phyloP scores from a whole-genome alignment of 2,329 filamentous ascomycete genomes.

The Neurospora crassa region DNA sequence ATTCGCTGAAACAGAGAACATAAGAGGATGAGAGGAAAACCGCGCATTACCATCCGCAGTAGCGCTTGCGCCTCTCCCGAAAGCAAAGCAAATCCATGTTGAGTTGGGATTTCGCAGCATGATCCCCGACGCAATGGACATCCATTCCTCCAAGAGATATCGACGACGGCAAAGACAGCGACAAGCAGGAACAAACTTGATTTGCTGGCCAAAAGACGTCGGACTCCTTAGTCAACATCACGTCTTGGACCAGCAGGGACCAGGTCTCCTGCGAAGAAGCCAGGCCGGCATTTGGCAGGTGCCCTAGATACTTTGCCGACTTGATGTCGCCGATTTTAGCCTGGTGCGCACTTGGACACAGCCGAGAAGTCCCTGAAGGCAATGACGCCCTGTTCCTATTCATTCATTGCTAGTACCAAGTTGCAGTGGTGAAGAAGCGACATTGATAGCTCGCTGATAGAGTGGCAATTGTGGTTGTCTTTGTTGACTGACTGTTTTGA shows the following conservation, averaged over 20 bases:
- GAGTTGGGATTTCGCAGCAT: neutral
- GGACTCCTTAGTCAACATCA: neutral
- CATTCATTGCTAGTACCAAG: neutral
- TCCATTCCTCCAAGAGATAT: neutral
- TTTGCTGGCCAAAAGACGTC: neutral
- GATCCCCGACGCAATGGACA: neutral
- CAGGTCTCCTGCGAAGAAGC: neutral
- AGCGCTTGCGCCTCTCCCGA: slow-evolving; percentile 1
- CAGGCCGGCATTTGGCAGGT: neutral
- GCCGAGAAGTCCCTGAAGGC: neutral
- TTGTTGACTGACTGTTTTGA: neutral
- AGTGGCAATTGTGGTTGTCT: neutral
- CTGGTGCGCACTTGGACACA: neutral
- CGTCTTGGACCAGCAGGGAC: neutral
- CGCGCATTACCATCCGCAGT: slow-evolving; percentile 3
- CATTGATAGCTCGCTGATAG: neutral
- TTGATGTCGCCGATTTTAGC: neutral
- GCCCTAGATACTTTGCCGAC: neutral
- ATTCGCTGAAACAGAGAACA: neutral
- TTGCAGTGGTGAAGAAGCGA: neutral
- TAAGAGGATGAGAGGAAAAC: neutral
- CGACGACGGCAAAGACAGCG: neutral
- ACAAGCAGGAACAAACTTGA: neutral
- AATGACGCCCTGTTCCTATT: neutral
- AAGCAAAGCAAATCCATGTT: neutral